Base-by-base conservation (phyloP, 2,329 filamentous ascomycete species). In the Didymella pomorum region DNA sequence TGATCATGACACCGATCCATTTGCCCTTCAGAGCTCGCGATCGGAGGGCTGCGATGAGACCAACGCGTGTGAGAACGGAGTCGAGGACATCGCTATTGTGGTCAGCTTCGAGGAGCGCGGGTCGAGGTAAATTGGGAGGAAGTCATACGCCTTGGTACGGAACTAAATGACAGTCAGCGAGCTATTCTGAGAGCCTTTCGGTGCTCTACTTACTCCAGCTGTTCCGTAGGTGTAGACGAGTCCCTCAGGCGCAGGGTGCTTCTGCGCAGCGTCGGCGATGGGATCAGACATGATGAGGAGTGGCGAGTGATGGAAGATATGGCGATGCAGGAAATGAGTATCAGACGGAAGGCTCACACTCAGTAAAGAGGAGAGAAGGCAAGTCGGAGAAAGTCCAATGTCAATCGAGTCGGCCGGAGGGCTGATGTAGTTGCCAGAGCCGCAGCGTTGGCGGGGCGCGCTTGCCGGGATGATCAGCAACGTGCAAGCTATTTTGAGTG, bases 51-150 rank as follows among this genome's bases (percentile, higher is more conserved):
- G 95, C 92, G 57, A 97, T 87, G 61, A 99, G 86, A 50, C 94
- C 95, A 65, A 97, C 93, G 45, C 93, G 89, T 80, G 94, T 97
- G 68, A 96, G 87, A 64, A 99, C 92, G 33, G 92, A 95, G 75
- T 96, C 91, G 71, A 98, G 89, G 56, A 96, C 86, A 71, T 93
- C 89, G 58, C 85, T 87, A 71, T 62, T 53, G 59, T 58, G 31
- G 65, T 76, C 72, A 76, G 80, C 68, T 65, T 65, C 66, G 68
- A 68, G 67, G 58, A 26, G 39, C 37, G 41, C 28, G 33, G 35
- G 11, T 3, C n/a, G 20, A 9, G 25, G n/a, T 33, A 37, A 8
- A 6, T 14, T 2, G 8, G 29, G 26, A 2, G 60, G 52, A 50
- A 61, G 76, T 18, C 84, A 78, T 82, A 88, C 86, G 87, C 86